Conservation (phyloP, 179 eudicot genomes). For the Beta corolliflora region DNA sequence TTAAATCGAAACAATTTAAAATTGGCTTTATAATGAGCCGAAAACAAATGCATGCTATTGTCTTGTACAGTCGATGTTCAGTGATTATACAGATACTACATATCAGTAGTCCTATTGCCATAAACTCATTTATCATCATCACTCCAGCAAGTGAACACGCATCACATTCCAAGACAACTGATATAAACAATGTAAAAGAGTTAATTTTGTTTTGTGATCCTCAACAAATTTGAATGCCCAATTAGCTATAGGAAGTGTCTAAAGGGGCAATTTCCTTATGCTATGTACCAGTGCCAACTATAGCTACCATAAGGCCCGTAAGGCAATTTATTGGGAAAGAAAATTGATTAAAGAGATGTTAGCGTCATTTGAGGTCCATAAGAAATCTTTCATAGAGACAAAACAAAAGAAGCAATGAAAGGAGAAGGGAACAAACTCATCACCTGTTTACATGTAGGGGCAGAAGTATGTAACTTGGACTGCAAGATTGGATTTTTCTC, state of each 20-base stretch:
- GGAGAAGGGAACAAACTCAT: neutral
- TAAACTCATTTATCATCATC: neutral
- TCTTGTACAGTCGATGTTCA: neutral
- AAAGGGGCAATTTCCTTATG: neutral
- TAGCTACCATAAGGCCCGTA: neutral
- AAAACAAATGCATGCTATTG: neutral
- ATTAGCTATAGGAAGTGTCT: neutral
- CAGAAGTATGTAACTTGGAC: conserved; percentile 39
- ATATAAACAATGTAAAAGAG: neutral
- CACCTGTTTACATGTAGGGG: conserved; percentile 48
- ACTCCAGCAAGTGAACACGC: neutral
- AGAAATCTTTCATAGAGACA: neutral
- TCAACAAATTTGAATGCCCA: neutral
- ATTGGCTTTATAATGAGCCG: neutral
- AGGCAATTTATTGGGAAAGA: neutral
- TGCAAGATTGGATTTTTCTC: conserved; percentile 54
- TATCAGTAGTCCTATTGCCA: neutral
- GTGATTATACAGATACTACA: neutral
- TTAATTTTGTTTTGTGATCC: neutral
- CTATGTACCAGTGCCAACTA: neutral
- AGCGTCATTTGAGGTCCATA: neutral
- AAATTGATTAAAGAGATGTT: neutral
- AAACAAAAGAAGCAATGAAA: neutral
- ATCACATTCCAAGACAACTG: neutral
- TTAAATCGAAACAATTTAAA: neutral